These are phyloP conservation scores for Lithocarpus polystachyus DNA, from an alignment of 306 rosid species.

Conservation along the genomic window DNA sequence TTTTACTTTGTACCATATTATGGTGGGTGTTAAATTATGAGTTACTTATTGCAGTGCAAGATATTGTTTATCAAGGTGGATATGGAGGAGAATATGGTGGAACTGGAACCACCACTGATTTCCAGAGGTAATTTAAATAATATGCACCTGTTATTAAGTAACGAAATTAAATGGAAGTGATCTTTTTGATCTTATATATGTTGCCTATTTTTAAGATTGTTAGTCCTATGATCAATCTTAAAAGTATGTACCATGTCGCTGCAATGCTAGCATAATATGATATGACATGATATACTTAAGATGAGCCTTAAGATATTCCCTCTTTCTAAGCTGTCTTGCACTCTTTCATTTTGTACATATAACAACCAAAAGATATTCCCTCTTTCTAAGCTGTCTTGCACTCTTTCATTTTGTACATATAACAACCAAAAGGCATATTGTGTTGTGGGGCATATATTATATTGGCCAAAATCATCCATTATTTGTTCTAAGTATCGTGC, in stretches of 20 bases:
- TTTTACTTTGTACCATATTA: neutral
- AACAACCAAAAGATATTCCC: neutral
- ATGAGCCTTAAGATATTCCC: neutral
- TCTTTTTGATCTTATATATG: no score
- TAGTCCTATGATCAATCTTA: neutral
- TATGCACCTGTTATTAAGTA: neutral
- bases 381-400: neutral
- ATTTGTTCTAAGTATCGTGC: neutral
- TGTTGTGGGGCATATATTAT: neutral
- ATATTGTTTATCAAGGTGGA: conserved; percentile 58
- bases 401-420: neutral
- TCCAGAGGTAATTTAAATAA: conserved; percentile 47
- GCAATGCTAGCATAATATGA: neutral
- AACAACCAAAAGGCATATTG: neutral
- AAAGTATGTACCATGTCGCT: neutral
- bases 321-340: neutral
- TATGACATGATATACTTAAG: neutral
- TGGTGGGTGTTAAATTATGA: conserved; percentile 5
- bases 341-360: neutral
- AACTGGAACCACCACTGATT: conserved; percentile 39
- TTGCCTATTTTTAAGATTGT: neutral
- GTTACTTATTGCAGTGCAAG: conserved; percentile 56
- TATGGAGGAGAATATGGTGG: conserved; percentile 56
- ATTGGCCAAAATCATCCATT: neutral
- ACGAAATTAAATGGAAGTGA: neutral